Conservation (phyloP, 345 rosid genomes). For the Tarenaya hassleriana region DNA sequence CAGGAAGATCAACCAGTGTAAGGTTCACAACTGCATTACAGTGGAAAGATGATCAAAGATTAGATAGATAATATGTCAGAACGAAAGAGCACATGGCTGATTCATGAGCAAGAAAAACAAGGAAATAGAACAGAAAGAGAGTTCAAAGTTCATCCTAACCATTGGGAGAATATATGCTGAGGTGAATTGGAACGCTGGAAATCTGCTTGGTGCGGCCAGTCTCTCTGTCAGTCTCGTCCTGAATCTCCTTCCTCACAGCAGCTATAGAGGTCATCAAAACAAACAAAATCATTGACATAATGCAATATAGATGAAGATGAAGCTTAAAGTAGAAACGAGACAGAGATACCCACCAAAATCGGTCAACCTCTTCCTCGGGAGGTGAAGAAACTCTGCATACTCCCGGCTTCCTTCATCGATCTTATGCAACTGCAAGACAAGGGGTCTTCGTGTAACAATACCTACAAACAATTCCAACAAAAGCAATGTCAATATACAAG, state of each 20-base stretch:
- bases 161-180: conserved; percentile 85
- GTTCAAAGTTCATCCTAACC: conserved; percentile 35
- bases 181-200: conserved; percentile 96
- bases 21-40: conserved; percentile 83
- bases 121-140: background rate
- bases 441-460: conserved; percentile 93
- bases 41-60: conserved; percentile 12
- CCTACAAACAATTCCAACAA: conserved; percentile 39
- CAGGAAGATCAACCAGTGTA: conserved; percentile 97
- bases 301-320: background rate
- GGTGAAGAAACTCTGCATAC: conserved; percentile 96
- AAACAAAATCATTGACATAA: background rate
- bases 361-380: conserved; percentile 70
- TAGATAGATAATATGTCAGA: background rate
- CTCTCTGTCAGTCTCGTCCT: conserved; percentile 98
- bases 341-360: conserved; percentile 58
- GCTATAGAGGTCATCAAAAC: conserved; percentile 34
- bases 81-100: too few species aligned
- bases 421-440: conserved; percentile 97
- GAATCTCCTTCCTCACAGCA: conserved; percentile 98
- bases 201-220: conserved; percentile 86
- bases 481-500: conserved; percentile 2
- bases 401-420: conserved; percentile 84
- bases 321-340: conserved; percentile 2
- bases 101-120: background rate